Conservation (phyloP, 2,329 filamentous ascomycete genomes). For the Talaromyces amestolkiae region DNA sequence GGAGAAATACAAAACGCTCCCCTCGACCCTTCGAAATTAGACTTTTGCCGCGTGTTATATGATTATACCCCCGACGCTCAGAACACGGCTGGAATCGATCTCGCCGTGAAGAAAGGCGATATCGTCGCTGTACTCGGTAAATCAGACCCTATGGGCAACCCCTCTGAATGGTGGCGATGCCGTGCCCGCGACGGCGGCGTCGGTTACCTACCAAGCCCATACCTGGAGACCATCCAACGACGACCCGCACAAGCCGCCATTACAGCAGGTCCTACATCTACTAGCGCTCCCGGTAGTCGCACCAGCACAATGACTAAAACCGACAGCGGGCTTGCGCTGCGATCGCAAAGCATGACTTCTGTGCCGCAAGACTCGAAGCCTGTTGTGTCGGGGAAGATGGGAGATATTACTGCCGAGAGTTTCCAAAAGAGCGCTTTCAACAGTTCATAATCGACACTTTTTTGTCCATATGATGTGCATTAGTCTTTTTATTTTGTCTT, state of each 20-base stretch:
- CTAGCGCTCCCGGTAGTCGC: slow-evolving; percentile 37
- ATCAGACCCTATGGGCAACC: slow-evolving; percentile 84
- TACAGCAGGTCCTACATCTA: slow-evolving; percentile 36
- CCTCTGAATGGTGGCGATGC: slow-evolving; percentile 97
- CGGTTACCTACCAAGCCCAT: slow-evolving; percentile 88
- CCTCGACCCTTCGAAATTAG: slow-evolving; percentile 84
- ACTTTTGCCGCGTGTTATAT: slow-evolving; percentile 92
- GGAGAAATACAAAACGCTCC: slow-evolving; percentile 48
- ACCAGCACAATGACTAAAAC: slow-evolving; percentile 54
- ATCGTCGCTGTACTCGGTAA: slow-evolving; percentile 92
- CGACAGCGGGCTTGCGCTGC: slow-evolving; percentile 16
- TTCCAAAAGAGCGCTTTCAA: slow-evolving; percentile 69
- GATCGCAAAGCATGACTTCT: slow-evolving; percentile 34
- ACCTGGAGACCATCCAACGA: slow-evolving; percentile 73
- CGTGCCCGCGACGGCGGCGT: slow-evolving; percentile 83
- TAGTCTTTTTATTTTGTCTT: not conserved
- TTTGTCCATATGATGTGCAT: too few relatives aligned
- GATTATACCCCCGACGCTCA: slow-evolving; percentile 81
- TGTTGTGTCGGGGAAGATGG: slow-evolving; percentile 57
- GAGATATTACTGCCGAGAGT: slow-evolving; percentile 65
- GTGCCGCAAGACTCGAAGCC: slow-evolving; percentile 39
- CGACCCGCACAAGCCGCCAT: slow-evolving; percentile 46
- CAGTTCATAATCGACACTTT: not conserved
- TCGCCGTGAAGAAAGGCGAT: slow-evolving; percentile 91
- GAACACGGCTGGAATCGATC: slow-evolving; percentile 69